These are phyloP conservation scores for Fagopyrum esculentum DNA, from an alignment of 148 eudicot genomes.

Conservation along the genomic window DNA sequence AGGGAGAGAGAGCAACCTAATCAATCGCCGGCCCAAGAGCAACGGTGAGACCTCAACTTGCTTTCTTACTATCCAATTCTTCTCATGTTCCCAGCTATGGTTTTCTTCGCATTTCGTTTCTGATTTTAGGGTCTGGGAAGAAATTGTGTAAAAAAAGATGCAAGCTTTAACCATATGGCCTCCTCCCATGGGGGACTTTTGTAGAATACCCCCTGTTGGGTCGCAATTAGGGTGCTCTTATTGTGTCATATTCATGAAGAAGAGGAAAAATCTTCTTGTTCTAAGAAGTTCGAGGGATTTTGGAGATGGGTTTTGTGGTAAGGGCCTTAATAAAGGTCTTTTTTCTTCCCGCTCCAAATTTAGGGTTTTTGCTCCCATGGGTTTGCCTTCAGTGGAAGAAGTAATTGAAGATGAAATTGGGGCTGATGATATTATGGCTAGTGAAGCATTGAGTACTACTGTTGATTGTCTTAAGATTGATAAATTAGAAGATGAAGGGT, in stretches of 20 bases:
- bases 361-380: slow-evolving; percentile 27
- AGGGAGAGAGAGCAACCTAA: slow-evolving; percentile 3
- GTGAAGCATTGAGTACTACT: slow-evolving; percentile 16
- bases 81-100: background rate
- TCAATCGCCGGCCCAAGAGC: background rate
- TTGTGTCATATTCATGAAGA: slow-evolving; percentile 23
- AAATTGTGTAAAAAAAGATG: slow-evolving; percentile 28
- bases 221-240: slow-evolving; percentile 30
- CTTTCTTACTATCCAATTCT: background rate
- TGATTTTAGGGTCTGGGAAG: background rate
- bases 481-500: too few relatives aligned
- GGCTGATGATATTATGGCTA: slow-evolving; percentile 14
- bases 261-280: slow-evolving; percentile 23
- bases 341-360: slow-evolving; percentile 19
- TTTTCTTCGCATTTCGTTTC: slow-evolving; percentile 1
- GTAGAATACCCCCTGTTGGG: slow-evolving; percentile 33
- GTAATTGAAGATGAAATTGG: slow-evolving; percentile 22
- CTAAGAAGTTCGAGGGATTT: slow-evolving; percentile 17
- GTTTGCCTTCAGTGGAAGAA: slow-evolving; percentile 46
- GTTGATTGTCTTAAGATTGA: slow-evolving; percentile 14
- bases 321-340: slow-evolving; percentile 14
- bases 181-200: slow-evolving; percentile 39
- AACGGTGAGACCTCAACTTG: background rate
- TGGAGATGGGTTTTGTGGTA: slow-evolving; percentile 16
- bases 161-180: slow-evolving; percentile 58